Conservation (phyloP, 371 early-diverging fungal genomes). For the Actinomucor elegans region DNA sequence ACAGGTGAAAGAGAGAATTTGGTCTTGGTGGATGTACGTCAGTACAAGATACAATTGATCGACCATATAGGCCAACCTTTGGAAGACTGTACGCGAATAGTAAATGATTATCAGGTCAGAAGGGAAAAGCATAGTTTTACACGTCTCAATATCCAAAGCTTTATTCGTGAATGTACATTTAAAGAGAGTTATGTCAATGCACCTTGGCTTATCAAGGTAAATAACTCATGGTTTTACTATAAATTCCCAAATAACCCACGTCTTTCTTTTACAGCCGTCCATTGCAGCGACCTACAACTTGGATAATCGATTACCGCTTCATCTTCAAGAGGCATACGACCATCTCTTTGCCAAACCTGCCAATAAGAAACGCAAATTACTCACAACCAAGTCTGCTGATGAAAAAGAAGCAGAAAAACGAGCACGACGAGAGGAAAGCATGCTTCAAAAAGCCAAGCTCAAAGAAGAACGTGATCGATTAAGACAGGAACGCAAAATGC, state of each 20-base stretch:
- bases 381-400: conserved; percentile 23
- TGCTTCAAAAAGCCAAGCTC: conserved; percentile 33
- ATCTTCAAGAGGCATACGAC: conserved; percentile 47
- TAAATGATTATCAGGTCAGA: conserved; percentile 11
- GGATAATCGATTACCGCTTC: conserved; percentile 44
- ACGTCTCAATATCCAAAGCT: conserved; percentile 59
- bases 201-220: conserved; percentile 71
- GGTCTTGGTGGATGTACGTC: conserved; percentile 1
- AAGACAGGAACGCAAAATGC: conserved; percentile 33
- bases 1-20: neutral
- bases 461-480: conserved; percentile 31
- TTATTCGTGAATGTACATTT: conserved; percentile 65
- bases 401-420: conserved; percentile 43
- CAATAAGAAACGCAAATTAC: conserved; percentile 16
- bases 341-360: conserved; percentile 29
- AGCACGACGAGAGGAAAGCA: conserved; percentile 42
- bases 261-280: conserved; percentile 31
- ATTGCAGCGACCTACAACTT: conserved; percentile 50
- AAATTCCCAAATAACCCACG: too few species aligned
- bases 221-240: too few species aligned
- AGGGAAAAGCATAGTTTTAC: conserved; percentile 52
- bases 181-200: conserved; percentile 66
- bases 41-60: conserved; percentile 37
- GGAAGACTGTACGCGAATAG: conserved; percentile 31
- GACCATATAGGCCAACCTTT: conserved; percentile 29